Conservation (phyloP, 106 monocot species). For the Allium cepa region DNA sequence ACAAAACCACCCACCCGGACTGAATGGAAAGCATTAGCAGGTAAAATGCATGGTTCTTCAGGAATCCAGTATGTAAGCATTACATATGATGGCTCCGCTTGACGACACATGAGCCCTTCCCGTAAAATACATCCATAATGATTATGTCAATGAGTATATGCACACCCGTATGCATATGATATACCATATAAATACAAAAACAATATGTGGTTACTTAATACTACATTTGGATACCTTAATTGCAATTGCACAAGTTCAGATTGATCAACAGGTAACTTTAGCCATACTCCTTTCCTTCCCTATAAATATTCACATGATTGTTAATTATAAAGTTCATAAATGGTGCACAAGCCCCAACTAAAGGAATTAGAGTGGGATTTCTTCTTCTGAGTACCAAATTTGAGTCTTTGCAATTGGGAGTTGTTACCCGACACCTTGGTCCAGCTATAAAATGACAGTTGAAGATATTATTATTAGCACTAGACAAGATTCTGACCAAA, state of each 20-base stretch:
- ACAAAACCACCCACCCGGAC: constrained; percentile 88
- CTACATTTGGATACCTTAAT: constrained; percentile 43
- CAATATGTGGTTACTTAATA: neutral
- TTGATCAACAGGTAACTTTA: constrained; percentile 58
- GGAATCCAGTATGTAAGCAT: constrained; percentile 94
- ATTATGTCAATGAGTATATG: neutral
- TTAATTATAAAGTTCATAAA: neutral
- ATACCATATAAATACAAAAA: neutral
- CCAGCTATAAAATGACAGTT: no score
- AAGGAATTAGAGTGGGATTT: neutral
- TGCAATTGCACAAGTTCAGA: constrained; percentile 76
- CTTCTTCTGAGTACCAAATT: neutral
- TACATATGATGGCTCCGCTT: constrained; percentile 75
- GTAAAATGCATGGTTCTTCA: constrained; percentile 72
- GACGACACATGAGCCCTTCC: constrained; percentile 89
- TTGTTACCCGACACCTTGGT: no score
- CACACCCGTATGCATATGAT: neutral
- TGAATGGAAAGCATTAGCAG: constrained; percentile 87
- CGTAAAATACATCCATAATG: constrained; percentile 13
- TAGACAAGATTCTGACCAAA: no score
- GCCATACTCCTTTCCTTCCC: constrained; percentile 92
- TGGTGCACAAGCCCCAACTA: neutral
- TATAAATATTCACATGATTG: constrained; percentile 16
- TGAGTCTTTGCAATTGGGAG: neutral
- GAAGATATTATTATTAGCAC: no score